Conservation (phyloP, 2,329 filamentous ascomycete genomes). For the Aureobasidium leucospermi region DNA sequence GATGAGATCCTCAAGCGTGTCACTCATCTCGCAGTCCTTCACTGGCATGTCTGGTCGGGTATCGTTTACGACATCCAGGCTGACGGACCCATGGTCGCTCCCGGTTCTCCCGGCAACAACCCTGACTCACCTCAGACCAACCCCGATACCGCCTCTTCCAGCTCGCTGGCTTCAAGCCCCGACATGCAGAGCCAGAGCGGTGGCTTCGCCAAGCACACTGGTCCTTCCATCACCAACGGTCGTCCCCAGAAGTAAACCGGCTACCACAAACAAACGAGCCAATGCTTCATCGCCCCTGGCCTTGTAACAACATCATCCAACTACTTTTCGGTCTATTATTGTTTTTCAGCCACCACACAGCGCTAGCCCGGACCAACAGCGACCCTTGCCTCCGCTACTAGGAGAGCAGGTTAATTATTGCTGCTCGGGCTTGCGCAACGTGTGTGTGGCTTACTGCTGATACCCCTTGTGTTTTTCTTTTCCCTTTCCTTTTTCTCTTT, state of each 20-base stretch:
- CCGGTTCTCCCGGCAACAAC: neutral
- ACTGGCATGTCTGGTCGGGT: slow-evolving; percentile 83
- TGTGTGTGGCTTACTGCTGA: slow-evolving; percentile 2
- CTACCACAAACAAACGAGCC: neutral
- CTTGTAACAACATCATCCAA: neutral
- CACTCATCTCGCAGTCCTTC: slow-evolving; percentile 74
- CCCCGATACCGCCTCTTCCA: neutral
- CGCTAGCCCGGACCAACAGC: neutral
- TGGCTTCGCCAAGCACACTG: neutral
- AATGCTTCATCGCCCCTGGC: neutral
- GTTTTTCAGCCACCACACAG: neutral
- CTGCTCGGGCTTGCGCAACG: neutral
- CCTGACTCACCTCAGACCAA: neutral
- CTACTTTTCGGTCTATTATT: neutral
- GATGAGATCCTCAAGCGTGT: slow-evolving; percentile 66
- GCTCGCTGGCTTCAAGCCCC: neutral
- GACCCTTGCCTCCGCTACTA: neutral
- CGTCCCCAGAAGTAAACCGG: neutral
- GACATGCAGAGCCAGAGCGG: slow-evolving; percentile 1
- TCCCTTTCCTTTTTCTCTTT: slow-evolving; percentile 42
- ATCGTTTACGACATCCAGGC: slow-evolving; percentile 53
- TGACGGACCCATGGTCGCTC: slow-evolving; percentile 11
- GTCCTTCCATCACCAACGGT: neutral
- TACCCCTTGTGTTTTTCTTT: slow-evolving; percentile 11
- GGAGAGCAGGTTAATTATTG: neutral